Percentiles rank a stretch among this genome's conserved stretches.
These are phyloP conservation scores for Torulaspora maleeae DNA, from an alignment of 805 yeast species.

Conservation along the genomic window DNA sequence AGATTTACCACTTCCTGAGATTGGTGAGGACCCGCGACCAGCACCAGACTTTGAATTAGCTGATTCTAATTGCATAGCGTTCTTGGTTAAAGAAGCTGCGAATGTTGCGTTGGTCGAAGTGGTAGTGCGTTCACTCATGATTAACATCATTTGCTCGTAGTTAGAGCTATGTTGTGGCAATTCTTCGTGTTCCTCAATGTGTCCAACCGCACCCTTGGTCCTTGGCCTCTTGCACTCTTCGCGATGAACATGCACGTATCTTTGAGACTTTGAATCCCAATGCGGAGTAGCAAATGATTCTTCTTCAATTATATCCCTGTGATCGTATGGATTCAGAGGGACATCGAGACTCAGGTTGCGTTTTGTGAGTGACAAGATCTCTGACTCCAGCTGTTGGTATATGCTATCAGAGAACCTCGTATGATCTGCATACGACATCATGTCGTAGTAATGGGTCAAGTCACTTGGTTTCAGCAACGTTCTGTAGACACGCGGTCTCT, in stretches of 20 bases:
- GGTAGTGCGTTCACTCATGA: constrained; percentile 47
- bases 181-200: constrained; percentile 59
- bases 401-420: constrained; percentile 72
- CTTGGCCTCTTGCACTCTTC: constrained; percentile 36
- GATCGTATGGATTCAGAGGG: constrained; percentile 60
- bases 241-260: constrained; percentile 39
- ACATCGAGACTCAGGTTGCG: constrained; percentile 73
- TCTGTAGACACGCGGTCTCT: constrained; percentile 68
- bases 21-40: constrained; percentile 8
- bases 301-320: constrained; percentile 37
- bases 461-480: constrained; percentile 78
- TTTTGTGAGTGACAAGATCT: constrained; percentile 69
- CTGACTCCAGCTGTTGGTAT: constrained; percentile 82
- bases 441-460: constrained; percentile 75
- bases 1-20: constrained; percentile 11
- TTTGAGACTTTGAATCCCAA: constrained; percentile 35
- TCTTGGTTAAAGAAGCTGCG: constrained; percentile 34
- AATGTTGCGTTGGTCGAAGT: constrained; percentile 40
- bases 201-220: constrained; percentile 41
- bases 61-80: constrained; percentile 23
- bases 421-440: constrained; percentile 79
- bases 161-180: constrained; percentile 72
- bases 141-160: constrained; percentile 85
- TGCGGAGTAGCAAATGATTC: constrained; percentile 43
- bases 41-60: constrained; percentile 9